These are phyloP conservation scores for Ceriops zippeliana DNA, from an alignment of 345 rosid species.

Conservation along the genomic window DNA sequence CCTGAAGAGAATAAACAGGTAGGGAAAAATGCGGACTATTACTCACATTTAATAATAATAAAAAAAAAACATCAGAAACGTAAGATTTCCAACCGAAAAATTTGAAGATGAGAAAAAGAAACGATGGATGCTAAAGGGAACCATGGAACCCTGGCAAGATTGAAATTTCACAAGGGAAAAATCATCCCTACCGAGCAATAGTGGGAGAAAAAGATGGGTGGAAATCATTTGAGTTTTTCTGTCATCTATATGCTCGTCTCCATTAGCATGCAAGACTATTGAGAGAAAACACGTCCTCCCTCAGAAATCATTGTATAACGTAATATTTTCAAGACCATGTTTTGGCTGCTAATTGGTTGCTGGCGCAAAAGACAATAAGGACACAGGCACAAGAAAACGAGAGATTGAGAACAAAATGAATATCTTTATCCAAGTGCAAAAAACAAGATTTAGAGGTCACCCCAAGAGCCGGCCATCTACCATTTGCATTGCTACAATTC, in stretches of 20 bases:
- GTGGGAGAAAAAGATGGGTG: no score
- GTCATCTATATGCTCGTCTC: no score
- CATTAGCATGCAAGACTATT: no score
- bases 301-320: no score
- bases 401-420: neutral
- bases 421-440: neutral
- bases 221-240: no score
- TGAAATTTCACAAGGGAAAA: no score
- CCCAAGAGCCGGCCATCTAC: neutral
- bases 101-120: neutral
- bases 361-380: neutral
- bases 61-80: neutral
- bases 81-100: neutral
- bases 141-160: no score
- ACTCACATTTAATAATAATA: neutral
- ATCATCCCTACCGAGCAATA: no score
- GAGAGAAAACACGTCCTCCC: no score
- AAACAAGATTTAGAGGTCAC: neutral
- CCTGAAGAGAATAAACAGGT: constrained; percentile 40
- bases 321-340: no score
- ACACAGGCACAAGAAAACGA: neutral
- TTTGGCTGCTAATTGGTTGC: no score
- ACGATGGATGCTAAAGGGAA: neutral
- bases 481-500: neutral
- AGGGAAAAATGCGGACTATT: constrained; percentile 5